phyloP scores from a whole-genome alignment of 768 basidiomycete species.

The Wakefieldia striispora region DNA sequence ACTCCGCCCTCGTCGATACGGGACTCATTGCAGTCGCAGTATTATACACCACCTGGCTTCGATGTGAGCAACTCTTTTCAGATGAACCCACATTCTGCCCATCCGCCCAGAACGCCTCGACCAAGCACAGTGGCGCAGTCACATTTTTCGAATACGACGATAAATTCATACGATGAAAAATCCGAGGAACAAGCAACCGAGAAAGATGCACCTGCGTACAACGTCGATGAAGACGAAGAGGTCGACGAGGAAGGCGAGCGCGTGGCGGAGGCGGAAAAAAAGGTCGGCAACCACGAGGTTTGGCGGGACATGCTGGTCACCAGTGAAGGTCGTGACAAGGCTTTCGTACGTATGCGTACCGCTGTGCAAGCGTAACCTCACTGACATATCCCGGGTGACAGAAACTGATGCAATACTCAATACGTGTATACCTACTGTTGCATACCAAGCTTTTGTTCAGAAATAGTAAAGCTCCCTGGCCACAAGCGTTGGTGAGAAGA shows the following conservation, averaged over 20 bases:
- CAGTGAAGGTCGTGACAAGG: conserved; percentile 80
- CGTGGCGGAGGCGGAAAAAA: conserved; percentile 42
- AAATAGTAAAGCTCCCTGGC: conserved; percentile 44
- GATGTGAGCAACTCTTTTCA: conserved; percentile 65
- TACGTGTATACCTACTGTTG: conserved; percentile 70
- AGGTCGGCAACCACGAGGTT: conserved; percentile 61
- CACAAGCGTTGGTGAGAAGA: conserved; percentile 54
- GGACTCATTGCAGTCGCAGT: conserved; percentile 43
- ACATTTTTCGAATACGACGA: conserved; percentile 21
- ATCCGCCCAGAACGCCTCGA: conserved; percentile 76
- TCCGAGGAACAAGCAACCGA: conserved; percentile 35
- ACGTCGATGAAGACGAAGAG: conserved; percentile 37
- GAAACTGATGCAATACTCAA: conserved; percentile 88
- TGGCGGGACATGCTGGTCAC: conserved; percentile 80
- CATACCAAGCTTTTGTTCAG: conserved; percentile 57
- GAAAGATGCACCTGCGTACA: conserved; percentile 12
- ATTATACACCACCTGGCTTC: conserved; percentile 54
- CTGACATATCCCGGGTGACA: conserved; percentile 27
- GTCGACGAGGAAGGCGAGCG: conserved; percentile 50
- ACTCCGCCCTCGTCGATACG: conserved; percentile 37
- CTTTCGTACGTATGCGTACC: conserved; percentile 56
- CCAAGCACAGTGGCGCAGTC: conserved; percentile 24
- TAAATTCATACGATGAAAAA: conserved; percentile 42
- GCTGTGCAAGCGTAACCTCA: background rate
- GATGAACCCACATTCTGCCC: conserved; percentile 77